phyloP scores from a whole-genome alignment of 1,284 basidiomycete genomes.

The Phellinidium pouzarii region DNA sequence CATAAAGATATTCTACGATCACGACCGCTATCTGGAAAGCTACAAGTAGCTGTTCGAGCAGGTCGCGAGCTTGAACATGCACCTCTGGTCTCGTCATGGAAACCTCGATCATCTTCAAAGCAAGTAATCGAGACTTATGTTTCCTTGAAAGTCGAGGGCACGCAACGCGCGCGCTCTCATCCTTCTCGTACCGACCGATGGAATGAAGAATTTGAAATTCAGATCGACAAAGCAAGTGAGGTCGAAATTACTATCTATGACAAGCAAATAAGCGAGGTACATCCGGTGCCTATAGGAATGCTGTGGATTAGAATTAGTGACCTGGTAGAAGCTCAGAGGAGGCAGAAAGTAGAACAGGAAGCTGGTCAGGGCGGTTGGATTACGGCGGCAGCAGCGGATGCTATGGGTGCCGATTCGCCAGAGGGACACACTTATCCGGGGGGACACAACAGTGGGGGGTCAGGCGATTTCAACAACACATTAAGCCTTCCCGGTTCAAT shows the following conservation, averaged over 20 bases:
- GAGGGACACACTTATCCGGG: slow-evolving; percentile 16
- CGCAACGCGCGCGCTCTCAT: slow-evolving; percentile 87
- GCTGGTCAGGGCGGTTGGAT: slow-evolving; percentile 89
- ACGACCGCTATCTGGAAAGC: slow-evolving; percentile 91
- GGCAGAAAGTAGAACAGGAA: slow-evolving; percentile 87
- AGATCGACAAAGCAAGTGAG: slow-evolving; percentile 97
- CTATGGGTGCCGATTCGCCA: slow-evolving; percentile 9
- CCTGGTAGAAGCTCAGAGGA: slow-evolving; percentile 88
- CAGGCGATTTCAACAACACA: slow-evolving; percentile 20
- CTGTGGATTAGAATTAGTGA: slow-evolving; percentile 96
- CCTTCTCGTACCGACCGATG: slow-evolving; percentile 92
- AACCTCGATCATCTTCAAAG: slow-evolving; percentile 72
- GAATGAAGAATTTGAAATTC: slow-evolving; percentile 96
- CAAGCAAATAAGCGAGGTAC: slow-evolving; percentile 72
- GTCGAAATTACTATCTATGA: slow-evolving; percentile 97
- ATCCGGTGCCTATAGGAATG: slow-evolving; percentile 88
- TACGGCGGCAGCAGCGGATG: slow-evolving; percentile 62
- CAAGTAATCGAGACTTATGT: slow-evolving; percentile 83
- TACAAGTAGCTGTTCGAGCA: slow-evolving; percentile 82
- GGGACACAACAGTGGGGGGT: slow-evolving; percentile 20
- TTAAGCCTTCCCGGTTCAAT: slow-evolving; percentile 14
- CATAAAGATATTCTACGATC: slow-evolving; percentile 86
- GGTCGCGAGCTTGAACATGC: slow-evolving; percentile 96
- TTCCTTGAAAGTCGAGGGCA: slow-evolving; percentile 95
- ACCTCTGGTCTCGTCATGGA: slow-evolving; percentile 52